These are phyloP conservation scores for Monosporascus sp. DNA, from an alignment of 2,329 filamentous ascomycete genomes.

Conservation along the genomic window DNA sequence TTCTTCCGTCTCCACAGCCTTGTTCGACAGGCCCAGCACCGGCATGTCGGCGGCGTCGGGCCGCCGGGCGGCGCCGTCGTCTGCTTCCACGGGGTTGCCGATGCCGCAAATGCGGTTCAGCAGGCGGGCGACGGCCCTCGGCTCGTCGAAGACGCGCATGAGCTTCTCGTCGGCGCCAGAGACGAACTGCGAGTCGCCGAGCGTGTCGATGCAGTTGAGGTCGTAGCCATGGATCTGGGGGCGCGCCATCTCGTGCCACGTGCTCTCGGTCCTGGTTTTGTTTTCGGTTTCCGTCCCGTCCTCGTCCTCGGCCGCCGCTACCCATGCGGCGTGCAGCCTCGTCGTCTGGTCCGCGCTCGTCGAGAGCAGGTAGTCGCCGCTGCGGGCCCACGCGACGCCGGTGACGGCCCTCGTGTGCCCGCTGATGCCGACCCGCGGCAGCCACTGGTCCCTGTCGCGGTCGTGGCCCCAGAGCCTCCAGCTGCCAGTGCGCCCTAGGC, in stretches of 20 bases:
- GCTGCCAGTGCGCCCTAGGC: conserved; percentile 84
- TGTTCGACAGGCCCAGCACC: conserved; percentile 92
- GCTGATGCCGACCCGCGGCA: conserved; percentile 69
- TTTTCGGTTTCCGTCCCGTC: background rate
- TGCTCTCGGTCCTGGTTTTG: conserved; percentile 26
- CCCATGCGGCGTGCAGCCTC: conserved; percentile 79
- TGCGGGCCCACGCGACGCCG: conserved; percentile 76
- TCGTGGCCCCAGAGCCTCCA: conserved; percentile 83
- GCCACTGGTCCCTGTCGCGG: conserved; percentile 61
- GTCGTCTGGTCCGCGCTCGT: conserved; percentile 93
- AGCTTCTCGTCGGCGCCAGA: conserved; percentile 97
- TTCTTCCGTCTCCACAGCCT: conserved; percentile 65
- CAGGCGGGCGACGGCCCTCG: conserved; percentile 73
- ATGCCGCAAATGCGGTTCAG: conserved; percentile 65
- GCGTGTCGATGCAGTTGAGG: conserved; percentile 83
- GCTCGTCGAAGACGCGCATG: conserved; percentile 91
- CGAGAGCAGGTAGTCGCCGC: conserved; percentile 79
- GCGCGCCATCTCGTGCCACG: conserved; percentile 94
- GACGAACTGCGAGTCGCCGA: conserved; percentile 73
- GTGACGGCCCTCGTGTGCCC: conserved; percentile 82
- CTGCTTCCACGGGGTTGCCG: conserved; percentile 25
- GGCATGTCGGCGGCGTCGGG: conserved; percentile 93
- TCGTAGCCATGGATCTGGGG: conserved; percentile 99
- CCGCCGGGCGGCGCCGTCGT: conserved; percentile 40
- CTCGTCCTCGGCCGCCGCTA: conserved; percentile 25